These are phyloP conservation scores for Chrysoporthe austroafricana DNA, from an alignment of 2,329 filamentous ascomycete genomes.

Conservation along the genomic window DNA sequence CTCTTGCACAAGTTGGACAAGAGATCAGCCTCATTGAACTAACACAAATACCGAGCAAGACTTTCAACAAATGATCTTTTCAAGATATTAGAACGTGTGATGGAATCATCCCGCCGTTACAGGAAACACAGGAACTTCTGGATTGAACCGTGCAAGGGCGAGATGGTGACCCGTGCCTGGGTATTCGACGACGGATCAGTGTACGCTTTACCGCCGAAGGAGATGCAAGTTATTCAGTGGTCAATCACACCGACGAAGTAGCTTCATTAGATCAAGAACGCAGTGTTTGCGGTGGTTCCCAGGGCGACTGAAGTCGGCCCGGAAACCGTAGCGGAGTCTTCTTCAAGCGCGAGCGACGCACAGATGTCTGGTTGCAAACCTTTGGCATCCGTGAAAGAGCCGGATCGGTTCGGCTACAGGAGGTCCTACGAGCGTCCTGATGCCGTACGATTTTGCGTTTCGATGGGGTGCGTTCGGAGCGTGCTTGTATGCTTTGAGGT, in stretches of 20 bases:
- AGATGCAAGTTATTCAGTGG: not conserved
- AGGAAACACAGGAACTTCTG: not conserved
- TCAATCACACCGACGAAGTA: not conserved
- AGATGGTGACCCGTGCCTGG: not conserved
- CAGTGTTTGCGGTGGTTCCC: too few species aligned
- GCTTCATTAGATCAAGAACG: not conserved
- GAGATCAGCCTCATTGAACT: not conserved
- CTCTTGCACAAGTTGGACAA: not conserved
- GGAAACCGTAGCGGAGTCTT: not conserved
- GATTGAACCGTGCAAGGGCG: conserved; percentile 1
- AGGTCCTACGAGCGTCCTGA: not conserved
- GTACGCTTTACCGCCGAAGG: not conserved
- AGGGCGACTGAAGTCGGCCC: too few species aligned
- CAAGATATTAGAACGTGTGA: not conserved
- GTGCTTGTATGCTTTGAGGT: not conserved
- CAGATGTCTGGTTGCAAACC: not conserved
- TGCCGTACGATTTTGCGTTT: not conserved
- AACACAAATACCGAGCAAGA: not conserved
- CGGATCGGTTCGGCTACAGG: not conserved
- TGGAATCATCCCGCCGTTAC: not conserved
- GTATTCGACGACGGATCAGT: not conserved
- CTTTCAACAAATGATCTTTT: conserved; percentile 6
- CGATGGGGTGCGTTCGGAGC: not conserved
- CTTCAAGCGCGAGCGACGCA: not conserved
- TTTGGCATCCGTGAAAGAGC: not conserved